Evolutionary conservation across 352 stramenopile species (phyloP).

Genomic region (Globisporangium cederbergense): DNA sequence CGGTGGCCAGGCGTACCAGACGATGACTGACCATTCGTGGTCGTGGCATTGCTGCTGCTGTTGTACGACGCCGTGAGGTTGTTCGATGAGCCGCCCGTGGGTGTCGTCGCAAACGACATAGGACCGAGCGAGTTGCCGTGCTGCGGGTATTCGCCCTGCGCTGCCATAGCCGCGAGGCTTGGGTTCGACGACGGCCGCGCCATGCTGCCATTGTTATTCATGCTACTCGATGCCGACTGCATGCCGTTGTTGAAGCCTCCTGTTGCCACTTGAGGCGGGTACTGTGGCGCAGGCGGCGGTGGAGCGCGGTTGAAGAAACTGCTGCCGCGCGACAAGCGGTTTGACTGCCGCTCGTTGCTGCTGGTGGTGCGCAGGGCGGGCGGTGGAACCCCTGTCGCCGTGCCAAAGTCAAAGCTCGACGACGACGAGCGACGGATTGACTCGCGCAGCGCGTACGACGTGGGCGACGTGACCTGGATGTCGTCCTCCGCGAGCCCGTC

Average conservation of each 20-base stretch:
- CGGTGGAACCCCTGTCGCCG: constrained; percentile 10
- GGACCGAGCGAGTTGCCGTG: constrained; percentile 71
- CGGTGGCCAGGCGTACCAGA: constrained; percentile 30
- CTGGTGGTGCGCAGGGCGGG: constrained; percentile 18
- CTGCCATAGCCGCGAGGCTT: constrained; percentile 41
- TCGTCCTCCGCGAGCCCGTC: constrained; percentile 42
- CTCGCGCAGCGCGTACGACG: constrained; percentile 71
- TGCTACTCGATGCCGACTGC: background rate
- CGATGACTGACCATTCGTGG: constrained; percentile 26
- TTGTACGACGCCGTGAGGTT: constrained; percentile 23
- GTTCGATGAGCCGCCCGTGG: constrained; percentile 16
- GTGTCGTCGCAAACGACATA: constrained; percentile 27
- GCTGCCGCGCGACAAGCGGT: constrained; percentile 39
- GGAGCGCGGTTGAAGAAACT: constrained; percentile 63
- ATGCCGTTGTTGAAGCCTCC: constrained; percentile 3
- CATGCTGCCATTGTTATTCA: constrained; percentile 21
- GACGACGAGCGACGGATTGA: constrained; percentile 78
- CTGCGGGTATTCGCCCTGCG: constrained; percentile 18
- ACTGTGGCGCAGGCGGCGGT: constrained; percentile 52
- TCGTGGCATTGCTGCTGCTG: constrained; percentile 19
- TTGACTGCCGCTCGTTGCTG: constrained; percentile 18
- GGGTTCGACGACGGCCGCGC: constrained; percentile 65
- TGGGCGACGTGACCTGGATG: constrained; percentile 81
- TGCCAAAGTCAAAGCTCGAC: constrained; percentile 37
- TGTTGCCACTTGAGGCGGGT: constrained; percentile 35